These are phyloP conservation scores for Eimeria brunetti DNA, from an alignment of 169 alveolate species.

Conservation along the genomic window DNA sequence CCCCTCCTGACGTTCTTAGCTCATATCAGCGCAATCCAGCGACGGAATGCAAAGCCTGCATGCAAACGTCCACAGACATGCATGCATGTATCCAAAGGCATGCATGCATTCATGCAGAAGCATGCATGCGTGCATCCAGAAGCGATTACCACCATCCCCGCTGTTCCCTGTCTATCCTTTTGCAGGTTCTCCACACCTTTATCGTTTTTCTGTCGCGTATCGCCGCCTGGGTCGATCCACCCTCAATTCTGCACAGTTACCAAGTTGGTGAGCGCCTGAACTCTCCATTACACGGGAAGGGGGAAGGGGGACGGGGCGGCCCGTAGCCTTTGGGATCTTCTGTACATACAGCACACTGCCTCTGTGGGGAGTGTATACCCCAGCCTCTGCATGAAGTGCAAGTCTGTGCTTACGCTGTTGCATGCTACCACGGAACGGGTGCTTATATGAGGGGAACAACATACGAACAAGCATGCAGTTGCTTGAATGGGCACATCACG, in stretches of 20 bases:
- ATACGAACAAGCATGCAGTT: neutral
- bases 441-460: too few species aligned
- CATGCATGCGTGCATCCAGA: neutral
- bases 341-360: neutral
- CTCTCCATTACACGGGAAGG: neutral
- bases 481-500: neutral
- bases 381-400: neutral
- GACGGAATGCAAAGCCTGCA: neutral
- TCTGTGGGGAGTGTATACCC: neutral
- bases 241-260: slow-evolving; percentile 62
- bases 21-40: neutral
- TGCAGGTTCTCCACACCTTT: slow-evolving; percentile 78
- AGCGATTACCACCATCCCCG: slow-evolving; percentile 33
- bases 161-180: neutral
- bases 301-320: neutral
- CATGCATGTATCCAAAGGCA: neutral
- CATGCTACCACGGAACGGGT: neutral
- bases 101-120: neutral
- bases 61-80: neutral
- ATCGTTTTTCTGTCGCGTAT: slow-evolving; percentile 79
- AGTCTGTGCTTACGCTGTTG: neutral
- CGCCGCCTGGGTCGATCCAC: slow-evolving; percentile 79
- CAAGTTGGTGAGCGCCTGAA: slow-evolving; percentile 45
- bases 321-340: neutral
- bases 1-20: neutral